Base-by-base conservation (phyloP, 2,329 filamentous ascomycete species). In the Zasmidium cellare region DNA sequence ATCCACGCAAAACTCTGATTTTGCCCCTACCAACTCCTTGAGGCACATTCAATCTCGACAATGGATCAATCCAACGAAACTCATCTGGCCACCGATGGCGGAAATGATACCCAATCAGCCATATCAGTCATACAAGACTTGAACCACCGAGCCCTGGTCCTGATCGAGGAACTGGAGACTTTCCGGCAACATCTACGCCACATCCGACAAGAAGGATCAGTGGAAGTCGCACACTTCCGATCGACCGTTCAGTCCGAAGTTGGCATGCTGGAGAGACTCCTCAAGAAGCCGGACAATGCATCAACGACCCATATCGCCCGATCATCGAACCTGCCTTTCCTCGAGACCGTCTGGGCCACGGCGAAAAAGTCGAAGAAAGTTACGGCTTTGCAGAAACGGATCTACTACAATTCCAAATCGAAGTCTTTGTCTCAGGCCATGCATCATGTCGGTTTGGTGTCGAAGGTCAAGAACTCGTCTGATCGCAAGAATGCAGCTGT, bases 241-340 rank as follows among this genome's bases (percentile, higher is more conserved):
- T 64, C 67, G 46, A 71, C 66, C 9, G 67, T 75, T n/a, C 67
- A 67, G 31, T 73, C 73, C 1, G 73, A 75, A 56, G 51, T 70
- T 14, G 60, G 48, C 18, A 71, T 71, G 64, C 62, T 75, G 12
- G 65, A 71, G 28, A 60, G 69, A 19, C 59, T 74, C 2, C 47
- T 57, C 9, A 59, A 58, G 38, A 68, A 69, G 47, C 65, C 67
- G 3, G 58, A 65, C 20, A 62, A 57, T 23, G 63, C 60, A 16
- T 54, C 62, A 3, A 68, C 61, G 22, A 69, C 78, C n/a, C 84
- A 88, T 67, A 80, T 82, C 24, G 75, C 88, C 47, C 79, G 82
- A 51, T 87, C 85, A 7, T 87, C 85, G 0, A 90, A 90, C 72
- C 68, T 89, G 11, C 80, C 84, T 0, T 89, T 88, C 67, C 84